These are phyloP conservation scores for Phoenix dactylifera DNA, from an alignment of 176 grass and related monocot genomes.

Conservation along the genomic window DNA sequence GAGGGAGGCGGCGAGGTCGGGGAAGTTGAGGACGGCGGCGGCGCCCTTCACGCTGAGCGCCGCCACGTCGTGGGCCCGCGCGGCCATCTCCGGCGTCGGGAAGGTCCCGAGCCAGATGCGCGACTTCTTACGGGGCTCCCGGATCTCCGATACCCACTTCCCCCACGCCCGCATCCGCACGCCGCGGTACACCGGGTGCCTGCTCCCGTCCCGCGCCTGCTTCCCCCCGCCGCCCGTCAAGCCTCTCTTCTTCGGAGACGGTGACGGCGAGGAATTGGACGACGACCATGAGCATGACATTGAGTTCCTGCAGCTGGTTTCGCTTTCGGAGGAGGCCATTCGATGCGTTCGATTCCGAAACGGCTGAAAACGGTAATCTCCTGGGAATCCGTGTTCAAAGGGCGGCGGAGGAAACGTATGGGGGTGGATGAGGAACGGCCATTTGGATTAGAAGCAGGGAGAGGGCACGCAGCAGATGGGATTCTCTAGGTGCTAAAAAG, in stretches of 20 bases:
- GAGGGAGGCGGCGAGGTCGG: conserved; percentile 37
- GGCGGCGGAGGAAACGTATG: no score
- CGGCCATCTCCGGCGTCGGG: conserved; percentile 75
- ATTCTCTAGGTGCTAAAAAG: no score
- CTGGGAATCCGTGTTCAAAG: no score
- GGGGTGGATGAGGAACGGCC: no score
- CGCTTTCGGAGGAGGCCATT: no score
- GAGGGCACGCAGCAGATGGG: no score
- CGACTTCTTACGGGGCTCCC: conserved; percentile 84
- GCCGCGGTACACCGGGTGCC: conserved; percentile 14
- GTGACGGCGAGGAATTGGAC: no score
- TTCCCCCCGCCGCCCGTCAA: not conserved
- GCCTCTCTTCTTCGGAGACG: not conserved
- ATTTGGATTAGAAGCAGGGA: no score
- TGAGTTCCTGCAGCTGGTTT: no score
- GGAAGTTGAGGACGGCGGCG: conserved; percentile 60
- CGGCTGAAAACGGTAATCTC: no score
- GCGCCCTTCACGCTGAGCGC: conserved; percentile 61
- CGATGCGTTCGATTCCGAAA: no score
- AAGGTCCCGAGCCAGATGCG: conserved; percentile 95
- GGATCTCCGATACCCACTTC: conserved; percentile 20
- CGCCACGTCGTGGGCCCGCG: conserved; percentile 70
- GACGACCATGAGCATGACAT: no score
- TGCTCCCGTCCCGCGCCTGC: conserved; percentile 2
- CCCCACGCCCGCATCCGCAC: conserved; percentile 15